These are phyloP conservation scores for Jatropha podagrica DNA, from an alignment of 441 rosid species.

Conservation along the genomic window DNA sequence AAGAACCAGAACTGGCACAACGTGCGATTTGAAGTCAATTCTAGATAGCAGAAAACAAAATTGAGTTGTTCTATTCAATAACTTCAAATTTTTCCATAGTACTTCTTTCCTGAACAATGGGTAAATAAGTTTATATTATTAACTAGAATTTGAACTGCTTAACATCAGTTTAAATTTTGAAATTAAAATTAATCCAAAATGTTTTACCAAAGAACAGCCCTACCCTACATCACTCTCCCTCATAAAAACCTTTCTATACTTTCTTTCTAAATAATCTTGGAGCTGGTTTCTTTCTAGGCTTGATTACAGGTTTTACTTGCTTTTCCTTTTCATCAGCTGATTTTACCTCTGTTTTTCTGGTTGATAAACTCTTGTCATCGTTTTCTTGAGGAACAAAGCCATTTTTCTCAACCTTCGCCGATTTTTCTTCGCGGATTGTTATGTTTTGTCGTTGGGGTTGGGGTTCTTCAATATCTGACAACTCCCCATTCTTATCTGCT, in stretches of 20 bases:
- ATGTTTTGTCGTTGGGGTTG: background rate
- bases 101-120: background rate
- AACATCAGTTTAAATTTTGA: background rate
- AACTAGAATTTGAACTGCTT: background rate
- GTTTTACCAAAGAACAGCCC: background rate
- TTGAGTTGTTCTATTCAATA: too few relatives aligned
- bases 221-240: too few relatives aligned
- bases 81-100: background rate
- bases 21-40: too few relatives aligned
- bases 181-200: background rate
- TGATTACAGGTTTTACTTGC: background rate
- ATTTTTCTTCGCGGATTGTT: background rate
- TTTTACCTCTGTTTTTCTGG: background rate
- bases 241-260: background rate
- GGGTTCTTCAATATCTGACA: background rate
- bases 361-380: background rate
- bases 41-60: too few relatives aligned
- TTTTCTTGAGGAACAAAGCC: background rate
- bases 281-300: slow-evolving; percentile 26
- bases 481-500: background rate
- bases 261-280: slow-evolving; percentile 23
- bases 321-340: background rate
- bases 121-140: background rate
- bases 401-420: background rate
- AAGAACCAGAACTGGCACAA: too few relatives aligned